These are phyloP conservation scores for Dissophora globulifera DNA, from an alignment of 192 early-diverging fungal species.

Conservation along the genomic window DNA sequence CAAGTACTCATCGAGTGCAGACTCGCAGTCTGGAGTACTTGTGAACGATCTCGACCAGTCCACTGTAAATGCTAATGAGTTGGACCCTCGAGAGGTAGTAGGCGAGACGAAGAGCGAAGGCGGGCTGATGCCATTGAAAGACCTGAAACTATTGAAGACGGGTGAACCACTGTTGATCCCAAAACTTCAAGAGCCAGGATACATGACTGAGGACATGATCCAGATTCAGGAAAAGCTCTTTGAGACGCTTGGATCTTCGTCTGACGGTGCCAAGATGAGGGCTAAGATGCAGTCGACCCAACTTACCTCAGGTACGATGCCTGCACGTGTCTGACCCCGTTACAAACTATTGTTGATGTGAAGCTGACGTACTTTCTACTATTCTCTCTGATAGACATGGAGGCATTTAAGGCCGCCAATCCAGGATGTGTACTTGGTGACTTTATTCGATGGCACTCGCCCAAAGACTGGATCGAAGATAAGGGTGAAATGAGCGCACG, in stretches of 20 bases:
- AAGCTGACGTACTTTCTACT: not conserved
- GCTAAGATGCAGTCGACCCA: conserved; percentile 83
- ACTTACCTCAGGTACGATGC: conserved; percentile 69
- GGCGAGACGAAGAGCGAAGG: conserved; percentile 63
- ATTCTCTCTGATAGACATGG: conserved; percentile 76
- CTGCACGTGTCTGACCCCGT: no score
- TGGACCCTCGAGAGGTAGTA: conserved; percentile 42
- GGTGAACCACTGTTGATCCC: conserved; percentile 76
- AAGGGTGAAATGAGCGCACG: conserved; percentile 74
- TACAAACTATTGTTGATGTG: no score
- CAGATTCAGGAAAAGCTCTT: conserved; percentile 81
- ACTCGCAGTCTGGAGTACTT: conserved; percentile 46
- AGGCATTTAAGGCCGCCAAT: conserved; percentile 95
- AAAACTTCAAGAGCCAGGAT: conserved; percentile 75
- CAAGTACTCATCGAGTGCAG: conserved; percentile 60
- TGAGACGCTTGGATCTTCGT: conserved; percentile 79
- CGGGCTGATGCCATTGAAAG: conserved; percentile 54
- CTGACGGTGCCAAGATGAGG: conserved; percentile 74
- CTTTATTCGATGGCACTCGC: conserved; percentile 96
- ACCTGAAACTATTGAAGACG: conserved; percentile 64
- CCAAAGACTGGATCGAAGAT: conserved; percentile 88
- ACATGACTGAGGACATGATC: conserved; percentile 92
- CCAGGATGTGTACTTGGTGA: conserved; percentile 80
- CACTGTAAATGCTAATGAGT: conserved; percentile 22
- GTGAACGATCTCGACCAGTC: conserved; percentile 25